A percentile compares a stretch with the other conserved stretches of the same genome.
Conservation (phyloP, 176 grass and related monocot species). For the Carex littledalei region DNA sequence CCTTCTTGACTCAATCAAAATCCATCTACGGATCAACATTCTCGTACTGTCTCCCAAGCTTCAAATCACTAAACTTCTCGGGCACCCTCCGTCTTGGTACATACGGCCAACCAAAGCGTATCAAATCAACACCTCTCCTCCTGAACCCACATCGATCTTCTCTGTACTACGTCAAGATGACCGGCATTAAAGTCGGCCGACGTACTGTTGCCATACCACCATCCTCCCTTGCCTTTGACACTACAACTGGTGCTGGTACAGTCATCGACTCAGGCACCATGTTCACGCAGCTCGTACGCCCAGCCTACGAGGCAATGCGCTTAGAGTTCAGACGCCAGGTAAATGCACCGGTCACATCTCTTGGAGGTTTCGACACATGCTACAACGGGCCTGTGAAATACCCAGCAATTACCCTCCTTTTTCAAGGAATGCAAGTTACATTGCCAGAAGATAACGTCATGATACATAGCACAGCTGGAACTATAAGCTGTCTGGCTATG, state of each 20-base stretch:
- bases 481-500: constrained; percentile 63
- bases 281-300: constrained; percentile 56
- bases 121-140: constrained; percentile 66
- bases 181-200: constrained; percentile 47
- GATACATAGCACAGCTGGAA: constrained; percentile 59
- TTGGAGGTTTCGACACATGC: constrained; percentile 87
- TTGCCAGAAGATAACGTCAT: constrained; percentile 70
- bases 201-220: constrained; percentile 37
- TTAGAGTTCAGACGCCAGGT: constrained; percentile 56
- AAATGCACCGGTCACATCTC: constrained; percentile 20
- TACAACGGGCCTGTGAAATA: constrained; percentile 39
- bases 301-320: constrained; percentile 65
- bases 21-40: constrained; percentile 47
- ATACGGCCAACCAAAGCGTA: constrained; percentile 38
- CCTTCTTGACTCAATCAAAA: constrained; percentile 64
- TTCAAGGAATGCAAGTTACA: constrained; percentile 47
- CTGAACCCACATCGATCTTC: constrained; percentile 56
- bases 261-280: constrained; percentile 75
- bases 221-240: constrained; percentile 44
- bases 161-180: constrained; percentile 78
- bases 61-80: constrained; percentile 67
- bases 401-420: constrained; percentile 39
- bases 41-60: constrained; percentile 84
- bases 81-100: constrained; percentile 62
- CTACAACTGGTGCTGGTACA: constrained; percentile 42